phyloP scores from a whole-genome alignment of 208 protist genomes.

The Dictyostelium gargantuum region DNA sequence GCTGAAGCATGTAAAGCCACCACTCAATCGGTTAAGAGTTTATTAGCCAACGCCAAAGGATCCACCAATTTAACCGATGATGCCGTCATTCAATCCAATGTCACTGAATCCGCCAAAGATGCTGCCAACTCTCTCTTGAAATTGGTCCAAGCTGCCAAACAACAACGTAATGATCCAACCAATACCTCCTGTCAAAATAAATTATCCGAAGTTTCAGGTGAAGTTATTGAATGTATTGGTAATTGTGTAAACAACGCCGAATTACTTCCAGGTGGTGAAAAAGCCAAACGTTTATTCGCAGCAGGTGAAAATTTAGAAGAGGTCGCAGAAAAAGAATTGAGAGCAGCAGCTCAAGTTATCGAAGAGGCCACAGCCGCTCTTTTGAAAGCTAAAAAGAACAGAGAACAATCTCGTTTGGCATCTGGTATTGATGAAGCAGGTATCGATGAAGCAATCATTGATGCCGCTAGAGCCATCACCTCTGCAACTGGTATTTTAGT shows the following conservation, averaged over 20 bases:
- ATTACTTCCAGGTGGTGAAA: slow-evolving; percentile 57
- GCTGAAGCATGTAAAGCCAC: not conserved
- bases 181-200: not conserved
- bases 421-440: slow-evolving; percentile 36
- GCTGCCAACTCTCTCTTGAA: slow-evolving; percentile 12
- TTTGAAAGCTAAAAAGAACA: slow-evolving; percentile 51
- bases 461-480: slow-evolving; percentile 57
- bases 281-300: slow-evolving; percentile 54
- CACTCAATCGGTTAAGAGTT: not conserved
- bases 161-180: slow-evolving; percentile 28
- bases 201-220: slow-evolving; percentile 9
- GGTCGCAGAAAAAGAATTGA: slow-evolving; percentile 62
- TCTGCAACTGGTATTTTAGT: slow-evolving; percentile 58
- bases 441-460: slow-evolving; percentile 67
- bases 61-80: slow-evolving; percentile 23
- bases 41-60: slow-evolving; percentile 51
- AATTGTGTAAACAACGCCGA: slow-evolving; percentile 18
- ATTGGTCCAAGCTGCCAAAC: slow-evolving; percentile 49
- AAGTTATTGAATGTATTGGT: slow-evolving; percentile 5
- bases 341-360: slow-evolving; percentile 39
- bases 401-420: slow-evolving; percentile 12
- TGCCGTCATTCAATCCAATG: slow-evolving; percentile 55
- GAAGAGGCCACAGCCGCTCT: slow-evolving; percentile 46
- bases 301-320: slow-evolving; percentile 58
- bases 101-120: slow-evolving; percentile 40